Conservation (phyloP, 352 stramenopile species). For the Elongisporangium senticosum region DNA sequence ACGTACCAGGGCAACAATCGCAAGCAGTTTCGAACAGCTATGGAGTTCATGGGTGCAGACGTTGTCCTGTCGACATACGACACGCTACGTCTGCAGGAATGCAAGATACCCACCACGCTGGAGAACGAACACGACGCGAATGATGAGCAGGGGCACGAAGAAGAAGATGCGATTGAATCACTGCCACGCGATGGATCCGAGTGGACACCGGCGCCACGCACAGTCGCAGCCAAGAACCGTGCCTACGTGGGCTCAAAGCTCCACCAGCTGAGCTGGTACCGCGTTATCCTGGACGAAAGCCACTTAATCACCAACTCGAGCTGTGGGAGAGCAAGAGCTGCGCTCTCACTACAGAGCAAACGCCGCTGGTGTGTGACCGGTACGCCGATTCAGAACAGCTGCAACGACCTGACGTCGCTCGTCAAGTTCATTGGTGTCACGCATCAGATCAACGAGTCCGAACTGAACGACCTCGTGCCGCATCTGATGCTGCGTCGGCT, state of each 20-base stretch:
- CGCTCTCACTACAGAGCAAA: constrained; percentile 60
- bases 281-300: constrained; percentile 87
- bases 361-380: constrained; percentile 87
- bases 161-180: constrained; percentile 9
- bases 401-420: constrained; percentile 81
- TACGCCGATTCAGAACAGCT: constrained; percentile 87
- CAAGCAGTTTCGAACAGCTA: constrained; percentile 52
- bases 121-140: constrained; percentile 16
- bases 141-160: constrained; percentile 11
- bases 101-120: constrained; percentile 29
- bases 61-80: constrained; percentile 81
- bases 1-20: constrained; percentile 65
- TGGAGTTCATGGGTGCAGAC: constrained; percentile 76
- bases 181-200: constrained; percentile 1
- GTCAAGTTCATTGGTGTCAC: constrained; percentile 81
- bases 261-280: constrained; percentile 76
- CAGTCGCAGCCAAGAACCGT: constrained; percentile 4
- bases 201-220: constrained; percentile 11
- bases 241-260: constrained; percentile 52
- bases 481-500: constrained; percentile 80
- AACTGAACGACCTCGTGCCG: constrained; percentile 71
- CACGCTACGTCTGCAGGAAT: constrained; percentile 66
- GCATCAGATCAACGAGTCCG: constrained; percentile 45
- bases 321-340: constrained; percentile 52
- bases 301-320: constrained; percentile 87